Evolutionary conservation across 148 eudicot species (phyloP), one percentile per base, ranked within the genome.

Genomic region (Agrostemma githago): DNA sequence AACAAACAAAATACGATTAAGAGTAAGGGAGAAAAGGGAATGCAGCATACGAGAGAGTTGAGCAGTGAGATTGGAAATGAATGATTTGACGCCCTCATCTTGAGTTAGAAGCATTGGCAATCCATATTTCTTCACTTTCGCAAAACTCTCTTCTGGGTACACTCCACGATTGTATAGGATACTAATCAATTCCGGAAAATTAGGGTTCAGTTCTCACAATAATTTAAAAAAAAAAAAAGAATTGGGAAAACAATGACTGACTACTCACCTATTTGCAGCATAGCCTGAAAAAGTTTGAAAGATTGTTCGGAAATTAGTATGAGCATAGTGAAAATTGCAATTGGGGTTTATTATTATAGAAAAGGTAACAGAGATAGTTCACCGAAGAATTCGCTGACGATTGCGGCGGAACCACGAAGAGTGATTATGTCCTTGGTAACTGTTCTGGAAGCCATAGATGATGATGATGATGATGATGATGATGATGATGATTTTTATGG

Each of bases 331-430:
- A 62, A 51, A 3, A 59, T 17, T 34, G 12, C 60, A 48, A 80
- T 77, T 26, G 15, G 72, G 6, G 58, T 46, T 57, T 43, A 67
- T 26, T 26, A 26, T 26, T 26, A 26, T 26, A 26, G 34, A 26
- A 26, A 26, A 54, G 54, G 19, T 9, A 0, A 68, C 12, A 19
- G 21, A 21, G 43, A 34, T 39, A 67, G 70, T 68, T 46, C 83
- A 93, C 98, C 98, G 60, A 93, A 93, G 74, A 91, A 93, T 76
- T 93, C 98, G 78, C 95, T 85, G 10, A 91, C 98, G 10, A 93
- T 93, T 8, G 98, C 98, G 21, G 98, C 88, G 0, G 98, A 93
- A 59, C 98, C 98, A 51, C 91, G 91, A 37, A 93, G 98, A 56
- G 98, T 93, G 81, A 93, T 93, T 46, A 93, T 87, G 71, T 93